phyloP scores from a whole-genome alignment of 441 rosid genomes.

The Mallotus repandus region DNA sequence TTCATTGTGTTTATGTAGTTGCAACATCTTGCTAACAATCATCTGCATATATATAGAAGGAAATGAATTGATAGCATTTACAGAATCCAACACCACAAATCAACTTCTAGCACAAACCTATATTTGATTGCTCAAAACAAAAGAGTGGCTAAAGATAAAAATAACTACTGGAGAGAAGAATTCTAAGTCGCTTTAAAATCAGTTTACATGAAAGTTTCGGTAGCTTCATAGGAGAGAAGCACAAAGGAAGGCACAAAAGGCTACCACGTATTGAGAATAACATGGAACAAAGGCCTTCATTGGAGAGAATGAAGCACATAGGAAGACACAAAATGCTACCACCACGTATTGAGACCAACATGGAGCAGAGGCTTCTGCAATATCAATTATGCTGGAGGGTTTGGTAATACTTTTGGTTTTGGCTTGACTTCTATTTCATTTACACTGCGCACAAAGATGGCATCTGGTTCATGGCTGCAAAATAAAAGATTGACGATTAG shows the following conservation, averaged over 20 bases:
- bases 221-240: constrained; percentile 28
- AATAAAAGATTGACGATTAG: constrained; percentile 17
- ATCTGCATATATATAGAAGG: neutral
- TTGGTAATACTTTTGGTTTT: constrained; percentile 77
- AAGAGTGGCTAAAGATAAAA: neutral
- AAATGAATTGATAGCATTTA: neutral
- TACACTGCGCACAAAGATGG: constrained; percentile 68
- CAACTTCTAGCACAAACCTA: constrained; percentile 2
- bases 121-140: neutral
- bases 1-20: no score
- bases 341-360: constrained; percentile 1
- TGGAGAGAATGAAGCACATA: constrained; percentile 26
- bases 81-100: constrained; percentile 1
- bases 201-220: neutral
- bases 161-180: neutral
- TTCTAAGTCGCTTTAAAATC: constrained; percentile 1
- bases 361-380: neutral
- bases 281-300: constrained; percentile 22
- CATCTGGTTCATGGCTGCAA: constrained; percentile 84
- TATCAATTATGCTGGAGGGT: constrained; percentile 51
- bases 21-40: neutral
- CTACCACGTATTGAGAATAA: neutral
- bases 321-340: constrained; percentile 3
- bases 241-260: constrained; percentile 1
- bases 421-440: constrained; percentile 92